Base-by-base conservation (phyloP, 345 rosid species). In the Lepidium aucheri region DNA sequence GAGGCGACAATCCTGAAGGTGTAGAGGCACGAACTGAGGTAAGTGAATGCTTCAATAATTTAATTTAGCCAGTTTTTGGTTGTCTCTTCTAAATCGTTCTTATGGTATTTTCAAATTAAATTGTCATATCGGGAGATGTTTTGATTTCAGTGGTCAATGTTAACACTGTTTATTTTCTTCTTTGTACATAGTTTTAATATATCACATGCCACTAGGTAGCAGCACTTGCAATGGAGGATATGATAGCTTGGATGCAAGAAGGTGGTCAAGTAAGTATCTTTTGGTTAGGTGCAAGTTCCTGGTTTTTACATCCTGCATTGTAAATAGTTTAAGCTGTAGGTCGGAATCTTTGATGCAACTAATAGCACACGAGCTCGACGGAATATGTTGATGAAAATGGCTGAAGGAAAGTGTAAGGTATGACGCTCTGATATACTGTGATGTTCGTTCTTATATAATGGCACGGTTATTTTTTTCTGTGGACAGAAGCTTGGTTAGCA, bases 401-500 rank as follows among this genome's bases (percentile, higher is more conserved):
- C 97, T 67, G 99, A 90, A 82, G 99, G 99, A 67, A 95, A 83
- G 40, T 95, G 99, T 85, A 95, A 95, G 99, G 99, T 91, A 87
- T 61, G 69, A 73, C 34, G 55, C 65, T 39, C 47, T 17, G 26
- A 54, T 9, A 43, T 26, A 35, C 28, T 54, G 30, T 62, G 49
- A 47, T 57, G 4, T 33, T 47, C 45, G 6, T 63, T 72, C 65
- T 72, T 39, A 13, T 22, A 8, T 39, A n/a, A 8, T 22, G 34
- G 34, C 46, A 57, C 20, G 3, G 0, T 57, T 39, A 39, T 38
- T 38, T 32, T 38, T 57, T 38, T 57, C 34, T 57, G 18, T 39
- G 7, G 18, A 57, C 8, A 57, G 13, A 13, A 53, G 28, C 34
- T 33, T 57, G 30, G 30, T 72, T 72, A 38, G 17, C 38, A 11